These are phyloP conservation scores for Hyaloscypha finlandica DNA, from an alignment of 495 filamentous ascomycete species.

Conservation along the genomic window DNA sequence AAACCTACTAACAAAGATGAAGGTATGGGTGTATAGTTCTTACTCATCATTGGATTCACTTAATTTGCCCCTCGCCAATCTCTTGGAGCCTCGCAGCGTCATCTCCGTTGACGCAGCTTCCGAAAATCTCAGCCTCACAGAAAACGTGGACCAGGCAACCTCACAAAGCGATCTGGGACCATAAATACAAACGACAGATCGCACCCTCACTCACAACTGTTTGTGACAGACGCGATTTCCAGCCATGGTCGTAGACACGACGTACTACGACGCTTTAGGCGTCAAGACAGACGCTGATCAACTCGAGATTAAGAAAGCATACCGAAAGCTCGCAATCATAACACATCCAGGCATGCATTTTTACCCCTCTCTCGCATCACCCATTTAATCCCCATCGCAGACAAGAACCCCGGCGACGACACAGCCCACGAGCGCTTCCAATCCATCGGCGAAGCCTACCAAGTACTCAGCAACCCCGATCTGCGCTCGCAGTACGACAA, in stretches of 20 bases:
- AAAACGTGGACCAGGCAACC: constrained; percentile 1
- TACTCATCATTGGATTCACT: background rate
- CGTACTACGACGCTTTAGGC: constrained; percentile 88
- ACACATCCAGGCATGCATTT: constrained; percentile 57
- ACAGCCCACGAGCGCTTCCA: constrained; percentile 94
- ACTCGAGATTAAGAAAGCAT: constrained; percentile 99
- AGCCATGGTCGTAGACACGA: constrained; percentile 80
- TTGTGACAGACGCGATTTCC: background rate
- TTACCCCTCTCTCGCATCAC: constrained; percentile 2
- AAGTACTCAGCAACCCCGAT: constrained; percentile 87
- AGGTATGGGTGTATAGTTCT: background rate
- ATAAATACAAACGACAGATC: background rate
- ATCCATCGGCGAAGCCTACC: constrained; percentile 94
- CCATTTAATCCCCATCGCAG: constrained; percentile 42
- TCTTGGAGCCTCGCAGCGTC: constrained; percentile 1
- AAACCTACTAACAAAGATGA: background rate
- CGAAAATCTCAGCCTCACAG: constrained; percentile 6
- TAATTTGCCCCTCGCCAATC: constrained; percentile 4
- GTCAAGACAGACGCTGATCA: constrained; percentile 88
- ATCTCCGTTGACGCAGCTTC: background rate
- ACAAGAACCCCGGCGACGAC: constrained; percentile 98
- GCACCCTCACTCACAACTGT: background rate
- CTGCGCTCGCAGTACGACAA: constrained; percentile 93
- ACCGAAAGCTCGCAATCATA: constrained; percentile 88
- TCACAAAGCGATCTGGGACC: background rate